Evolutionary conservation across 2,329 filamentous ascomycete species (phyloP), one percentile per base, ranked within the genome.

Genomic region (Phyllosticta ampelicida): DNA sequence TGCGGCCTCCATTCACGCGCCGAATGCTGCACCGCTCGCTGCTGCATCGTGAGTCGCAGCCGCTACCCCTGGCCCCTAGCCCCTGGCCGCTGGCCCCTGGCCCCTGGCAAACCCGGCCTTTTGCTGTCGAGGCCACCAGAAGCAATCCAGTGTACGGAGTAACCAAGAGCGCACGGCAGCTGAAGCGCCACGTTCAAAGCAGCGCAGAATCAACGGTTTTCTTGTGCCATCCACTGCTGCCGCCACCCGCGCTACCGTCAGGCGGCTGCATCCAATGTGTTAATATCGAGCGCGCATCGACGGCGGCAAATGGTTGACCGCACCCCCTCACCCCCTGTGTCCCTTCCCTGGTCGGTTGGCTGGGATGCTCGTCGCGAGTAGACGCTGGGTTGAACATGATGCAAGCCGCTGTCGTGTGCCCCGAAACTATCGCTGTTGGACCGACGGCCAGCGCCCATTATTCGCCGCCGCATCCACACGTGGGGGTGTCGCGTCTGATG

Each of bases 401-500:
- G 11, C 48, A 58, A 36, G 44, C 49, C 21, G 49, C 49, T 26
- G 51, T 54, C 48, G 51, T 54, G 44, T 51, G 13, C 36, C 36
- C 36, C 36, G 36, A 44, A 44, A 44, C n/a, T 26, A 26, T 26
- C 23, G 8, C 8, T 44, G 36, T 44, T n/a, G 36, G 36, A 44
- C 36, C 36, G 36, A 44, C 13, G n/a, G 13, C 3, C 29, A 11
- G 9, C 29, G 36, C 13, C 36, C 13, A n/a, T 44, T 18, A 44
- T 18, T 44, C 36, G 36, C 36, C 6, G 36, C 36, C 13, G 36
- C 36, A n/a, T 23, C 51, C 10, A 52, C 56, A 58, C 56, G 56
- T 58, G 56, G 56, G 56, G 56, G 51, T 44, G 36, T 44, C 36
- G 16, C n/a, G 36, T 44, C 36, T 44, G 36, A 44, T 44, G 36